Conservation (phyloP, 2,329 filamentous ascomycete genomes). For the Aphanoascus verrucosus region DNA sequence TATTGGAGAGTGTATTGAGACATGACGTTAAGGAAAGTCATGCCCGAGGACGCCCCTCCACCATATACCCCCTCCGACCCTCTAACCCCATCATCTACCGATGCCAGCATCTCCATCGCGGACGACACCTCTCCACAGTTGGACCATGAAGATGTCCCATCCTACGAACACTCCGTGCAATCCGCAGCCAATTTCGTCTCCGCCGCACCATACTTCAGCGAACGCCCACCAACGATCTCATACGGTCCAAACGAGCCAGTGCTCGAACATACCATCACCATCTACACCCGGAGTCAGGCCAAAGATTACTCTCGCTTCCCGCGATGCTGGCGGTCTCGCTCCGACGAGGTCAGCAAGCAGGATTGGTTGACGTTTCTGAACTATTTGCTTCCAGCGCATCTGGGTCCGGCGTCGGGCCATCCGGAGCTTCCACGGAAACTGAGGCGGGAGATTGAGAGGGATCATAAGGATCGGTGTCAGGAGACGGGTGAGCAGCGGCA, state of each 20-base stretch:
- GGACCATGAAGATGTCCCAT: conserved; percentile 13
- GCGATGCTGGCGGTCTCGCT: conserved; percentile 30
- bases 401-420: conserved; percentile 30
- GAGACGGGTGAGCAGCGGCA: conserved; percentile 34
- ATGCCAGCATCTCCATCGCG: conserved; percentile 13
- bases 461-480: conserved; percentile 34
- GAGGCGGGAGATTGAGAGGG: conserved; percentile 32
- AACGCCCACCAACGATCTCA: conserved; percentile 23
- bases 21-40: conserved; percentile 6
- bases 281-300: conserved; percentile 32
- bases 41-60: conserved; percentile 30
- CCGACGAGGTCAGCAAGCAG: conserved; percentile 29
- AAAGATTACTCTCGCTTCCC: conserved; percentile 35
- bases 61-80: conserved; percentile 35
- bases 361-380: conserved; percentile 37
- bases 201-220: conserved; percentile 31
- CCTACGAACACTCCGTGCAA: neutral
- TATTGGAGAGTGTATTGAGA: too few relatives aligned
- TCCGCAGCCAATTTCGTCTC: conserved; percentile 20
- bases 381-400: conserved; percentile 32
- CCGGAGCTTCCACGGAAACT: conserved; percentile 27
- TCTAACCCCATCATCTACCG: conserved; percentile 17
- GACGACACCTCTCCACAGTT: conserved; percentile 17
- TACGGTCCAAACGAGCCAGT: conserved; percentile 20
- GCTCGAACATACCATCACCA: conserved; percentile 31